These are phyloP conservation scores for Thalia dealbata DNA, from an alignment of 176 grass and related monocot genomes.

Conservation along the genomic window DNA sequence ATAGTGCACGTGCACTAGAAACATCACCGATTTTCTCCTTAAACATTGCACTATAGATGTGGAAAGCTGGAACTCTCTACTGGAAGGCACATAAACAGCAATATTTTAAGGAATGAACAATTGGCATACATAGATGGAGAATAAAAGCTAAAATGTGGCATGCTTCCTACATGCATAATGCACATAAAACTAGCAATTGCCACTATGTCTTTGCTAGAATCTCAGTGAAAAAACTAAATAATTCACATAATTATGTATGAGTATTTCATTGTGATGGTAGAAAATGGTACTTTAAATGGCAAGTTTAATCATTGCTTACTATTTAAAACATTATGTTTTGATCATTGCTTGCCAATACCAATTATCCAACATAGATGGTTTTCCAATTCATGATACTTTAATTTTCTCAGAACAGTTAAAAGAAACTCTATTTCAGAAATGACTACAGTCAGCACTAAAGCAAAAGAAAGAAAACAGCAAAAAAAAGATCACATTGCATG, in stretches of 20 bases:
- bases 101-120: slow-evolving; percentile 1
- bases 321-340: no score
- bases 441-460: no score
- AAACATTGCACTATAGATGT: slow-evolving; percentile 67
- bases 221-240: neutral
- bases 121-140: neutral
- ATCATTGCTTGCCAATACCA: no score
- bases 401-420: no score
- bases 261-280: neutral
- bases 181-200: neutral
- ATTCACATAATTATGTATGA: neutral
- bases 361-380: no score
- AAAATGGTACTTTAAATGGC: no score
- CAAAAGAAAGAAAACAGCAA: neutral
- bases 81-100: slow-evolving; percentile 1
- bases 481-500: slow-evolving; percentile 10
- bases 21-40: slow-evolving; percentile 89
- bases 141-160: neutral
- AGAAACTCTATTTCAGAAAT: no score
- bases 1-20: slow-evolving; percentile 47
- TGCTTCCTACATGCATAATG: neutral
- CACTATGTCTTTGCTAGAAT: neutral
- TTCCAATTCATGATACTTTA: no score
- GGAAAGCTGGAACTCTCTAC: slow-evolving; percentile 69
- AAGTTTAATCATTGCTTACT: no score